Evolutionary conservation across 768 basidiomycete species (phyloP).

Genomic region (Termitomyces sp.): DNA sequence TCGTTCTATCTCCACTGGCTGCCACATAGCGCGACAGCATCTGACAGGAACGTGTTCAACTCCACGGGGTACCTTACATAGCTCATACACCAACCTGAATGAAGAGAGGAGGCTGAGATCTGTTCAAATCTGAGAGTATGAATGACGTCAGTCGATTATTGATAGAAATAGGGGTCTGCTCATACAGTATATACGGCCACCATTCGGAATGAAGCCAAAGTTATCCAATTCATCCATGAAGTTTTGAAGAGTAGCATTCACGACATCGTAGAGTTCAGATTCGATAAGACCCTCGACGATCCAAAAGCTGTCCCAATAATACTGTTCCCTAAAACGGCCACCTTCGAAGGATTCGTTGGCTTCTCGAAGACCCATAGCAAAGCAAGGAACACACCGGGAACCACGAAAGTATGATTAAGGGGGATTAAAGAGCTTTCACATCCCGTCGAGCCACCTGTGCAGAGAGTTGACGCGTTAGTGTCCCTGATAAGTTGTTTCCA

Average conservation of each 20-base stretch:
- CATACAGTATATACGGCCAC: constrained; percentile 85
- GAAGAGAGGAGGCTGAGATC: constrained; percentile 91
- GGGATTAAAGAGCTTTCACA: constrained; percentile 90
- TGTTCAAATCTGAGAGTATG: constrained; percentile 60
- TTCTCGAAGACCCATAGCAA: background rate
- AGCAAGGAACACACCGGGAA: constrained; percentile 55
- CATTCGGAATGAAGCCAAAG: constrained; percentile 93
- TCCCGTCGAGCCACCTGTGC: constrained; percentile 39
- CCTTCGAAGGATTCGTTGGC: constrained; percentile 23
- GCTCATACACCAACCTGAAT: constrained; percentile 49
- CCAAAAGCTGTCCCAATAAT: constrained; percentile 77
- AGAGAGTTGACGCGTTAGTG: constrained; percentile 70
- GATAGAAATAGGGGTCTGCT: background rate
- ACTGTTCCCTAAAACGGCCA: constrained; percentile 80
- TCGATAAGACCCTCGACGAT: constrained; percentile 84
- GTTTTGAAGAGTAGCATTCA: constrained; percentile 79
- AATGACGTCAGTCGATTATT: constrained; percentile 34
- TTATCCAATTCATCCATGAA: constrained; percentile 90
- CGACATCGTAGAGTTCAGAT: constrained; percentile 70
- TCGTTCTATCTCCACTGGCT: constrained; percentile 65
- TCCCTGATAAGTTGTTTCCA: constrained; percentile 78
- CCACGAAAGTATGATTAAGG: constrained; percentile 86
- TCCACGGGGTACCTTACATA: background rate
- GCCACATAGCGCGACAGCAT: constrained; percentile 88
- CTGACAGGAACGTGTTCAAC: constrained; percentile 29